Base-by-base conservation (phyloP, 345 rosid genomes). In the Turritis glabra region DNA sequence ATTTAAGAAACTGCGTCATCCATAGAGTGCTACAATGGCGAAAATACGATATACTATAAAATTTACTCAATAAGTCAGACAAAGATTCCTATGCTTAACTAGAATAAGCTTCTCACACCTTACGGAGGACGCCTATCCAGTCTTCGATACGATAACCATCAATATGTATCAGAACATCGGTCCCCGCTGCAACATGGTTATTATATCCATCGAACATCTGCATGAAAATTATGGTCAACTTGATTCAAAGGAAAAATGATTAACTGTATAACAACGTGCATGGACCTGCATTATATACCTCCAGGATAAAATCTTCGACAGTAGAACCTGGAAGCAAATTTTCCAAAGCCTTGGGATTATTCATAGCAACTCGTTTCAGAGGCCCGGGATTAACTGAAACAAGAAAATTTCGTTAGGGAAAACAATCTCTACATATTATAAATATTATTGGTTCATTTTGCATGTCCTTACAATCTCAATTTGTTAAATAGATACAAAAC, bases 351-450 rank as follows among this genome's bases (percentile, higher is more conserved):
- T 44, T 38, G 8, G 64, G 62, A 72, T 84, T 72, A 54, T 66
- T 64, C 62, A 64, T 62, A 35, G 5, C 60, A 13, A 87, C 78
- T 35, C 17, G 58, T 18, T 82, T 30, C 52, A 81, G 14, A 32
- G 77, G 53, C 47, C 90, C 94, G 8, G 97, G 94, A 38, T 41
- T 26, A 68, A 88, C 94, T 88, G 81, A 78, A 48, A 71, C 22
- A 38, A 59, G 13, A 18, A 13, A 56, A 1, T n/a, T 12, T 26
- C 8, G 5, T n/a, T n/a, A 19, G 7, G 26, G 43, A 53, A 52
- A 78, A 61, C 3, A 52, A 48, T 22, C 41, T 43, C 27, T 15
- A 15, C 43, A 44, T 13, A 30, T 18, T 54, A 14, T 41, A 13
- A 50, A 48, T 4, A 8, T 8, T 65, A 30, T 21, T 68, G 17